A percentile compares a stretch with the other conserved stretches of the same genome.
Conservation (phyloP, 306 rosid genomes). For the Pyrus bretschneideri region DNA sequence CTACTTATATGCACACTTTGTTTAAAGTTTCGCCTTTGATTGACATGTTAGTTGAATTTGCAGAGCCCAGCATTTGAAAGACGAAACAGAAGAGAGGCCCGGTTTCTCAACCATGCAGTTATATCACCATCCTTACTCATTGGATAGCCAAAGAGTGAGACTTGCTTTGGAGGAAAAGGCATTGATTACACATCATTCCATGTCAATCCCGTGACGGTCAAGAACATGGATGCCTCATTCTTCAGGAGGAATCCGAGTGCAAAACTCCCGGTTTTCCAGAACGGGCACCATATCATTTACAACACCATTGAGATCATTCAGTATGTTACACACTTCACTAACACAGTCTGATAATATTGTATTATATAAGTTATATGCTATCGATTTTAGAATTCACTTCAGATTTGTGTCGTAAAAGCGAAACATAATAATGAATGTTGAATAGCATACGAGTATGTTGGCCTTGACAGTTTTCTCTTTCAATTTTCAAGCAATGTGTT, state of each 20-base stretch:
- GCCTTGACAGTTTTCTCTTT: too few relatives aligned
- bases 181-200: conserved; percentile 86
- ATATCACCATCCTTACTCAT: conserved; percentile 87
- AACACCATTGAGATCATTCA: conserved; percentile 73
- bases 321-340: conserved; percentile 42
- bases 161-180: conserved; percentile 85
- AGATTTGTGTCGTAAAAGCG: background rate
- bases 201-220: conserved; percentile 85
- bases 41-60: background rate
- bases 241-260: conserved; percentile 71
- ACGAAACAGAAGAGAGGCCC: background rate
- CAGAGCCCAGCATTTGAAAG: conserved; percentile 18
- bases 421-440: too few relatives aligned
- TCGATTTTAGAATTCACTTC: background rate
- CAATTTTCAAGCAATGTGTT: background rate
- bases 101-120: conserved; percentile 61
- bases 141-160: conserved; percentile 87
- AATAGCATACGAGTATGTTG: too few relatives aligned
- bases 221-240: conserved; percentile 73
- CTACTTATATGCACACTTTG: background rate
- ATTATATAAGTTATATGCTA: background rate
- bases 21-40: background rate
- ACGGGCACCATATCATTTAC: conserved; percentile 73
- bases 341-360: background rate
- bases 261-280: conserved; percentile 79